phyloP scores from a whole-genome alignment of 768 basidiomycete species.

The Leucocoprinus sp. region DNA sequence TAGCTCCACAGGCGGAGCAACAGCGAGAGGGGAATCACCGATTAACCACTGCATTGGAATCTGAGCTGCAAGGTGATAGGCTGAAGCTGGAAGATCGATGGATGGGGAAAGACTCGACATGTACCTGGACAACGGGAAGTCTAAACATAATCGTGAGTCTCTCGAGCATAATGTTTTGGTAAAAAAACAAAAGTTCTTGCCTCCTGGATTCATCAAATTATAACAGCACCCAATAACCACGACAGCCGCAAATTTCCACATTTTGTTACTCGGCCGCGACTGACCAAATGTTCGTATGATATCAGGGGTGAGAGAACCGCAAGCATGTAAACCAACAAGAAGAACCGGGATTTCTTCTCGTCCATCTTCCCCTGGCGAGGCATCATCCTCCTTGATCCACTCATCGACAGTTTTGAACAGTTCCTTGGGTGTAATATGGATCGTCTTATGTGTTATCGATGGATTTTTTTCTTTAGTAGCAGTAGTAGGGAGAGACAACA shows the following conservation, averaged over 20 bases:
- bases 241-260: slow-evolving; percentile 45
- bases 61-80: slow-evolving; percentile 67
- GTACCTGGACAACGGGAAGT: slow-evolving; percentile 45
- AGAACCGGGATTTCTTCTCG: slow-evolving; percentile 35
- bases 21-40: slow-evolving; percentile 14
- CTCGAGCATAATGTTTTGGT: not conserved
- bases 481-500: slow-evolving; percentile 13
- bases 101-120: slow-evolving; percentile 25
- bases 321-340: slow-evolving; percentile 66
- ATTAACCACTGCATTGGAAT: slow-evolving; percentile 56
- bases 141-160: slow-evolving; percentile 21
- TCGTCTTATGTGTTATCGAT: slow-evolving; percentile 46
- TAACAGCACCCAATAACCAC: slow-evolving; percentile 76
- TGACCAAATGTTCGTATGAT: slow-evolving; percentile 47
- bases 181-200: slow-evolving; percentile 23
- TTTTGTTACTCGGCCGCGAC: slow-evolving; percentile 11
- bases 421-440: slow-evolving; percentile 42
- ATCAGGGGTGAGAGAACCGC: slow-evolving; percentile 65
- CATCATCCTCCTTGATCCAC: slow-evolving; percentile 40
- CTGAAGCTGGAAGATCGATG: slow-evolving; percentile 35
- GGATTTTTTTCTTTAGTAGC: slow-evolving; percentile 17
- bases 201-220: slow-evolving; percentile 52
- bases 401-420: slow-evolving; percentile 38
- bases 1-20: slow-evolving; percentile 31
- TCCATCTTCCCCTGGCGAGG: not conserved